Percentiles rank a stretch among this genome's conserved stretches.
phyloP scores from a whole-genome alignment of 495 filamentous ascomycete genomes.

The Daldinia caldariorum region DNA sequence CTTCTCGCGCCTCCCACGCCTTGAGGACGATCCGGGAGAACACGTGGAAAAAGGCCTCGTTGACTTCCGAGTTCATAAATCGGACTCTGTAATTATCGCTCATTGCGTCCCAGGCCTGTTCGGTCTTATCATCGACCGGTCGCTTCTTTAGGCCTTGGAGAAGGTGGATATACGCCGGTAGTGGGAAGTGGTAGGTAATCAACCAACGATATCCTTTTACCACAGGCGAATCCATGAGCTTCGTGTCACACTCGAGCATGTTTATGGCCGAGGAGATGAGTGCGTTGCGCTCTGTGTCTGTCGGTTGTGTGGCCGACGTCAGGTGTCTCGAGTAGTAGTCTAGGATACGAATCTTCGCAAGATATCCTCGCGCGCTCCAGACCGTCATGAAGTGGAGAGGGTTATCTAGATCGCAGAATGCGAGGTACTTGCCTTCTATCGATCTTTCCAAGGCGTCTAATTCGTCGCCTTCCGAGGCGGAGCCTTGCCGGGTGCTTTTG shows the following conservation, averaged over 20 bases:
- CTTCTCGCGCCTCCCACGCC: neutral
- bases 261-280: neutral
- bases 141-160: neutral
- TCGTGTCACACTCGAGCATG: neutral
- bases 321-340: constrained; percentile 1
- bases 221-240: neutral
- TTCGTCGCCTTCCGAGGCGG: neutral
- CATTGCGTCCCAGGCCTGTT: neutral
- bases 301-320: neutral
- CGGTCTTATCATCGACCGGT: neutral
- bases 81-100: neutral
- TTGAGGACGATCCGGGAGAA: neutral
- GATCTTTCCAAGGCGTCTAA: neutral
- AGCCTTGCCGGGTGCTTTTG: neutral
- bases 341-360: neutral
- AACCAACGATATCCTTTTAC: neutral
- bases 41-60: neutral
- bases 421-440: constrained; percentile 1
- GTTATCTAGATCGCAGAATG: constrained; percentile 1
- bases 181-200: neutral
- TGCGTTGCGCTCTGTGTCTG: neutral
- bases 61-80: neutral
- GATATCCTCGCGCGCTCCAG: neutral
- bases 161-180: neutral
- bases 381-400: neutral